A percentile compares a stretch with the other conserved stretches of the same genome.
These are phyloP conservation scores for Colletotrichum paranaense DNA, from an alignment of 2,329 filamentous ascomycete species.

Conservation along the genomic window DNA sequence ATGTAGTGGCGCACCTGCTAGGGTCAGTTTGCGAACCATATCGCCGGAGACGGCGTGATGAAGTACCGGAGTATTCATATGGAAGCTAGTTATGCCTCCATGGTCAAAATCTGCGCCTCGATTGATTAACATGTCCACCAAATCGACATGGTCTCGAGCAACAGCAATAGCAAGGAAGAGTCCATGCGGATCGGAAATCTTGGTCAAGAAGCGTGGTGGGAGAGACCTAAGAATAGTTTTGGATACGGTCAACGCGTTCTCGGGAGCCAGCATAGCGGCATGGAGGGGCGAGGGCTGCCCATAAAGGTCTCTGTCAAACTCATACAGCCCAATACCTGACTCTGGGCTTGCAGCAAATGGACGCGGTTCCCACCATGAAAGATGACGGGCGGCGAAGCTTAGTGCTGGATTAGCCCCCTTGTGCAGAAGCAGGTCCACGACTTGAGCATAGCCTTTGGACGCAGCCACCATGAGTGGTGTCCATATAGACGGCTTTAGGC, in stretches of 20 bases:
- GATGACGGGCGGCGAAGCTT: not conserved
- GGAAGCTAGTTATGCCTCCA: not conserved
- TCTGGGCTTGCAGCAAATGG: not conserved
- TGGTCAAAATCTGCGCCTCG: constrained; percentile 4
- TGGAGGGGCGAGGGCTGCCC: not conserved
- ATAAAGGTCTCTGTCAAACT: not conserved
- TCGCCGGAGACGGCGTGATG: constrained; percentile 11
- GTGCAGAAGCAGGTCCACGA: not conserved
- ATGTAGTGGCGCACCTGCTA: not conserved
- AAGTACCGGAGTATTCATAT: not conserved
- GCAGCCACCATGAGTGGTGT: constrained; percentile 9
- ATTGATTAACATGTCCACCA: not conserved
- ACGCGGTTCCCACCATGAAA: not conserved
- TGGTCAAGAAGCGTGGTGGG: not conserved
- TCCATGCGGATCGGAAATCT: not conserved
- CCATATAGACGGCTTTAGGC: not conserved
- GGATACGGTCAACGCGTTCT: not conserved
- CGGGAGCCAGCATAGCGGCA: not conserved
- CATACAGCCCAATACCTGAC: not conserved
- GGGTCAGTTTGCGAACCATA: constrained; percentile 11
- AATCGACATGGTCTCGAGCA: not conserved
- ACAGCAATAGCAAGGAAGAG: constrained; percentile 11
- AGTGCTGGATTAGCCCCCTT: not conserved
- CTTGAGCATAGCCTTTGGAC: not conserved
- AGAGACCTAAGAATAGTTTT: not conserved